These are phyloP conservation scores for Phytopythium delawarense DNA, from an alignment of 352 stramenopile species.

Conservation along the genomic window DNA sequence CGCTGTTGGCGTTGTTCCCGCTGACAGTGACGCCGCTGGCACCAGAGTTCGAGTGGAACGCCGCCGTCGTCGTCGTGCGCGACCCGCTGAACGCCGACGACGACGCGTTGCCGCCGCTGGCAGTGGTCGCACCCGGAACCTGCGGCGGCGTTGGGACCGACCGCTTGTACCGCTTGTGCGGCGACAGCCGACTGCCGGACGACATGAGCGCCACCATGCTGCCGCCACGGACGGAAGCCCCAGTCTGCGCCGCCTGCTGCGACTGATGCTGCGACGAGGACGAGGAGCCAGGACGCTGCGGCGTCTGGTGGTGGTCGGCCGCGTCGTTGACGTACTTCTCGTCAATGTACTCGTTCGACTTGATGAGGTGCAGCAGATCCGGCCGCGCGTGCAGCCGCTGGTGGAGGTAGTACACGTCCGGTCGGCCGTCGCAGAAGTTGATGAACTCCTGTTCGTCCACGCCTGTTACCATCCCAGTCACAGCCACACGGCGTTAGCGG, in stretches of 20 bases:
- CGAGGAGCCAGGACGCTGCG: neutral
- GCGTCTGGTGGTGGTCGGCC: constrained; percentile 32
- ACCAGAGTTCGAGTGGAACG: constrained; percentile 3
- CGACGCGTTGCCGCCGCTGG: neutral
- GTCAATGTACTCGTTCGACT: constrained; percentile 82
- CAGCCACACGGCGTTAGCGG: neutral
- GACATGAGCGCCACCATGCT: constrained; percentile 23
- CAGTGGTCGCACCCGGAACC: constrained; percentile 1
- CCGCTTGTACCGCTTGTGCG: constrained; percentile 69
- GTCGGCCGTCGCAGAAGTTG: constrained; percentile 67
- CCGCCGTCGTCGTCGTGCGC: constrained; percentile 3
- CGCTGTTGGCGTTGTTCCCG: constrained; percentile 5
- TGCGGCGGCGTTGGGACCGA: constrained; percentile 19
- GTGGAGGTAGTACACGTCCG: constrained; percentile 79
- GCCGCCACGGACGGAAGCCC: neutral
- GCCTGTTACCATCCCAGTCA: constrained; percentile 33
- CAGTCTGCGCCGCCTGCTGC: constrained; percentile 7
- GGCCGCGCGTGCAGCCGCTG: constrained; percentile 68
- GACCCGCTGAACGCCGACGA: neutral
- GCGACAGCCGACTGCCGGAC: constrained; percentile 19
- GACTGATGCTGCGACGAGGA: neutral
- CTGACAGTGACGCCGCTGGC: constrained; percentile 2
- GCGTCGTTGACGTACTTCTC: constrained; percentile 66
- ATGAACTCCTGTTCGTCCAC: constrained; percentile 77
- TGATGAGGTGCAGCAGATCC: constrained; percentile 74